Base-by-base conservation (phyloP, 2,329 filamentous ascomycete genomes). In the Ilyonectria sp. region DNA sequence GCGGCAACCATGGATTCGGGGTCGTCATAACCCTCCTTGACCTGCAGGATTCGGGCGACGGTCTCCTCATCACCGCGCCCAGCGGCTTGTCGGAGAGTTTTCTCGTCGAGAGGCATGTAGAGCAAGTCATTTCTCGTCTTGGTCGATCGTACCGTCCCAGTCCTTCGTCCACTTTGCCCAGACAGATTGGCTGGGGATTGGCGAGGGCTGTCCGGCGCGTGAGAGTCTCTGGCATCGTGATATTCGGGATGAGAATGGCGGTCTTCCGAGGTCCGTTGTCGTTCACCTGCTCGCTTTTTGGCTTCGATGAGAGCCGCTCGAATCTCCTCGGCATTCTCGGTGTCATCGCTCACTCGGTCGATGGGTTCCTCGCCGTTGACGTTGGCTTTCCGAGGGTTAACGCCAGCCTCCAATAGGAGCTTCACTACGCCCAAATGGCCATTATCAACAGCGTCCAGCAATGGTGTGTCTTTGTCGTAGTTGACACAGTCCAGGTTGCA, bases 391-490 rank as follows among this genome's bases (percentile, higher is more conserved):
- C 94, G 91, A 55, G 96, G 96, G 77, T 99, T 97, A 13, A 97
- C 95, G 11, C 95, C 95, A 63, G 95, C 92, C 62, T 92, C 90
- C 2, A 99, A 85, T 37, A 99, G 84, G 10, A 97, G 85, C 75
- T 91, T 93, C 47, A 99, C 93, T 4, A 98, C 95, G 19, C 93
- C 93, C 8, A 97, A 79, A 77, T 99, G 95, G 1, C 94, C 94
- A 76, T 99, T 99, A 74, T 98, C 96, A 31, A 98, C 94, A 6
- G 96, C 96, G 83, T 99, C 96, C 60, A 99, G 92, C 40, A 99
- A 87, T 31, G 96, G 96, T 0, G 96, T 98, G 76, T 99, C 96
- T 76, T 94, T 94, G 74, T 94, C 92, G 75, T 94, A 91, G 75
- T 92, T 91, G 65, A 91, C 84, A 75, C 88, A 95, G 76, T 98